Conservation (phyloP, 108 stramenopile genomes). For the Epipyxis sp. region DNA sequence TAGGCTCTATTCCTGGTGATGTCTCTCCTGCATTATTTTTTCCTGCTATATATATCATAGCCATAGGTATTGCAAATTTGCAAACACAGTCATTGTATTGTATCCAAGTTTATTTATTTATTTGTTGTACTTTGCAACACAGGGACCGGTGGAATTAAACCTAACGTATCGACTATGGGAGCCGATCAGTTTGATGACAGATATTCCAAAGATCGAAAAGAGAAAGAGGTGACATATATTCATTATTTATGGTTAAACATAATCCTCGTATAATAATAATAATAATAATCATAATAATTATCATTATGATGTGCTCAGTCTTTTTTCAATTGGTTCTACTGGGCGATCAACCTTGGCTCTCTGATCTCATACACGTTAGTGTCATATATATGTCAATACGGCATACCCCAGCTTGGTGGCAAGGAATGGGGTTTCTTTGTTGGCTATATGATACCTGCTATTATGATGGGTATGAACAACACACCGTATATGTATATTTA, state of each 20-base stretch:
- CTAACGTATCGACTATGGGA: conserved; percentile 53
- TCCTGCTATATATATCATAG: conserved; percentile 41
- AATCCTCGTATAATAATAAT: too few species aligned
- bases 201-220: conserved; percentile 33
- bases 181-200: conserved; percentile 52
- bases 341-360: conserved; percentile 54
- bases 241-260: conserved; percentile 21
- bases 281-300: too few species aligned
- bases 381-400: conserved; percentile 55
- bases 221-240: background rate
- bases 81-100: background rate
- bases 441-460: conserved; percentile 51
- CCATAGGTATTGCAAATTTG: too few species aligned
- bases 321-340: conserved; percentile 57
- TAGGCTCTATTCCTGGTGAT: conserved; percentile 36
- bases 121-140: background rate
- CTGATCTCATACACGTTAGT: conserved; percentile 53
- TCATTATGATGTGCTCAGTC: too few species aligned
- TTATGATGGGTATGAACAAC: conserved; percentile 41
- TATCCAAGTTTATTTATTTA: background rate
- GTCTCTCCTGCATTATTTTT: conserved; percentile 21
- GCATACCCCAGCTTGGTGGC: conserved; percentile 46
- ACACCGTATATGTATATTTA: too few species aligned
- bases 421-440: conserved; percentile 53
- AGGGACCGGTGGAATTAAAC: conserved; percentile 54